These are phyloP conservation scores for Capronia epimyces DNA, from an alignment of 2,329 filamentous ascomycete species.

Conservation along the genomic window DNA sequence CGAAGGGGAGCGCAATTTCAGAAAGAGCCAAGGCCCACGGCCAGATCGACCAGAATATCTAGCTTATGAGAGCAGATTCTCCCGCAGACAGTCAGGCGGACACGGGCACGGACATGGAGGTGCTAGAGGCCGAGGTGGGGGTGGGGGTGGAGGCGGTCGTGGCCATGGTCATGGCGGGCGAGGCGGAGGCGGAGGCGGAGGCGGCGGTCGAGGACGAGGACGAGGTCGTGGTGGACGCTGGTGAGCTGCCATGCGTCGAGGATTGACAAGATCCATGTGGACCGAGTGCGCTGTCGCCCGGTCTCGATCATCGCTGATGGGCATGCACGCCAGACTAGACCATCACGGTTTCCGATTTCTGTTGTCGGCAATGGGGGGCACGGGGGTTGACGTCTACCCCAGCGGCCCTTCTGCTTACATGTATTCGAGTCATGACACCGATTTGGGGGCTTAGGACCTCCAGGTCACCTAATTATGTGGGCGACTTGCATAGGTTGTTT, in stretches of 20 bases:
- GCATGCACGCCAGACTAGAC: too few species aligned
- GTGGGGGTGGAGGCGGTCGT: slow-evolving; percentile 1
- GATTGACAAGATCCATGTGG: too few species aligned
- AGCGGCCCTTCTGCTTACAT: too few species aligned
- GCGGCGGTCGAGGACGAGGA: slow-evolving; percentile 6
- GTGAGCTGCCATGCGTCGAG: neutral
- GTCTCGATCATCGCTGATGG: too few species aligned
- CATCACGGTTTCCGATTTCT: too few species aligned
- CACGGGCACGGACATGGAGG: slow-evolving; percentile 21
- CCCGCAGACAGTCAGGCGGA: slow-evolving; percentile 23
- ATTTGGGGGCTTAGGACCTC: too few species aligned
- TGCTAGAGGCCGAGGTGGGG: slow-evolving; percentile 16
- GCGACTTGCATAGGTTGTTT: too few species aligned
- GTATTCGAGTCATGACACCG: too few species aligned
- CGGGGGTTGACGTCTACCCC: too few species aligned
- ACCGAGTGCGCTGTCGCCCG: too few species aligned
- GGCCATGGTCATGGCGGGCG: slow-evolving; percentile 8
- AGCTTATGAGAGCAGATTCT: slow-evolving; percentile 13
- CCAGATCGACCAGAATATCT: slow-evolving; percentile 33
- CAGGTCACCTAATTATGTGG: too few species aligned
- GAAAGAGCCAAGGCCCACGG: slow-evolving; percentile 55
- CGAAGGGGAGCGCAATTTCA: slow-evolving; percentile 62
- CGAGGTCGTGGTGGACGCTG: slow-evolving; percentile 10
- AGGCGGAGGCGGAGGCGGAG: neutral
- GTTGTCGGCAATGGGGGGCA: too few species aligned